Conservation (phyloP, 345 rosid species). For the Citrus inodora region DNA sequence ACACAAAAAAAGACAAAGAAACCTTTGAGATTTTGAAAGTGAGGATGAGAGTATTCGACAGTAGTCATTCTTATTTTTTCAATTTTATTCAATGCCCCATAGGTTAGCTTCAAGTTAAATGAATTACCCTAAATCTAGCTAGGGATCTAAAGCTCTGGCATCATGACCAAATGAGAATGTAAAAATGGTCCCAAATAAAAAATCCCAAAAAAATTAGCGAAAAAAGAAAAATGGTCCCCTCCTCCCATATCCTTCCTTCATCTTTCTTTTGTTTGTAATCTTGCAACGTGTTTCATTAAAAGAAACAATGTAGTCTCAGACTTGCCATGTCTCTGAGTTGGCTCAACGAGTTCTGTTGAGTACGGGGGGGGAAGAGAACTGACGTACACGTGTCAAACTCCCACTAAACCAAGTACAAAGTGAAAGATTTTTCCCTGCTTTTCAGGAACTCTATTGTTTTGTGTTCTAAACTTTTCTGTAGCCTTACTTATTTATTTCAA, state of each 20-base stretch:
- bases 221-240: constrained; percentile 33
- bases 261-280: constrained; percentile 2
- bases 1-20: too few relatives aligned
- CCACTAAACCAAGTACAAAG: constrained; percentile 23
- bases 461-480: not conserved
- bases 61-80: not conserved
- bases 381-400: constrained; percentile 35
- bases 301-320: constrained; percentile 33
- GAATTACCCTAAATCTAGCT: not conserved
- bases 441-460: constrained; percentile 9
- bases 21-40: too few relatives aligned
- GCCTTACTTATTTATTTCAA: not conserved
- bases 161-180: not conserved
- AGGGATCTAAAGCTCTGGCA: constrained; percentile 1
- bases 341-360: constrained; percentile 16
- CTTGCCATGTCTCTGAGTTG: constrained; percentile 20
- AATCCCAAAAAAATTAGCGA: not conserved
- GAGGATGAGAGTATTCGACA: not conserved
- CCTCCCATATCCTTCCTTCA: not conserved
- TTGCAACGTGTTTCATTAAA: constrained; percentile 44
- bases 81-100: too few relatives aligned
- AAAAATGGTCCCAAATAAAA: constrained; percentile 20
- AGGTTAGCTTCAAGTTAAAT: not conserved
- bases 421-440: constrained; percentile 6
- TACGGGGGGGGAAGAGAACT: constrained; percentile 17